These are phyloP conservation scores for Fulvia fulva DNA, from an alignment of 2,329 filamentous ascomycete species.

Conservation along the genomic window DNA sequence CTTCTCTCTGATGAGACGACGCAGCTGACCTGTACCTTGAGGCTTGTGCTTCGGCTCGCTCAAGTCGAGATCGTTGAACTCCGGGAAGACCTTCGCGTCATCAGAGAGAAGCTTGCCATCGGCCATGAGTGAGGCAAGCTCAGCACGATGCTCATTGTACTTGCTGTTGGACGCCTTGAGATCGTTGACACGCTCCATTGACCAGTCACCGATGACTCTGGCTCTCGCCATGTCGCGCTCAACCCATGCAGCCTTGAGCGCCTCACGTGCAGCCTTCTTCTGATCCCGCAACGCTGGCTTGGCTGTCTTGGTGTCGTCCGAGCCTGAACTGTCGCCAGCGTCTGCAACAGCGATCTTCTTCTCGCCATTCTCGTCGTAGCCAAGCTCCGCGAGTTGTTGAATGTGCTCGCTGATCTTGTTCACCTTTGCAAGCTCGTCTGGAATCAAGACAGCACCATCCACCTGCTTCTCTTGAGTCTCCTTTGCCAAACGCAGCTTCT, in stretches of 20 bases:
- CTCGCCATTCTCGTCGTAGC: not conserved
- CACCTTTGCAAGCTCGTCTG: not conserved
- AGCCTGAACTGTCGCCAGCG: not conserved
- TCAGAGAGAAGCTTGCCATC: constrained; percentile 19
- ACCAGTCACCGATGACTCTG: constrained; percentile 12
- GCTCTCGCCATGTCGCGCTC: constrained; percentile 17
- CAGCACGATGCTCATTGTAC: constrained; percentile 18
- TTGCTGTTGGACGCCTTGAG: constrained; percentile 7
- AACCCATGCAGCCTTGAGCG: constrained; percentile 19
- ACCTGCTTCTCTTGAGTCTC: not conserved
- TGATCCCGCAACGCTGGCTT: constrained; percentile 9
- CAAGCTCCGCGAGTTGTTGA: not conserved
- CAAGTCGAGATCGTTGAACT: constrained; percentile 10
- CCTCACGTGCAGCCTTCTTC: constrained; percentile 16
- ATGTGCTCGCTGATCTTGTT: not conserved
- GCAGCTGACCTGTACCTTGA: not conserved
- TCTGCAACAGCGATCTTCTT: not conserved
- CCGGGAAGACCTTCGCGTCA: constrained; percentile 19
- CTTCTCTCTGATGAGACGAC: not conserved
- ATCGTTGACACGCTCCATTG: constrained; percentile 6
- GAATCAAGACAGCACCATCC: not conserved
- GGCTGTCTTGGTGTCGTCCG: not conserved
- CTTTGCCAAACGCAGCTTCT: not conserved
- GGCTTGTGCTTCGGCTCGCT: constrained; percentile 12
- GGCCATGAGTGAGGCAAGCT: constrained; percentile 16